A percentile compares a stretch with the other conserved stretches of the same genome.
Conservation (phyloP, 2,329 filamentous ascomycete genomes). For the Colletotrichum orbiculare region DNA sequence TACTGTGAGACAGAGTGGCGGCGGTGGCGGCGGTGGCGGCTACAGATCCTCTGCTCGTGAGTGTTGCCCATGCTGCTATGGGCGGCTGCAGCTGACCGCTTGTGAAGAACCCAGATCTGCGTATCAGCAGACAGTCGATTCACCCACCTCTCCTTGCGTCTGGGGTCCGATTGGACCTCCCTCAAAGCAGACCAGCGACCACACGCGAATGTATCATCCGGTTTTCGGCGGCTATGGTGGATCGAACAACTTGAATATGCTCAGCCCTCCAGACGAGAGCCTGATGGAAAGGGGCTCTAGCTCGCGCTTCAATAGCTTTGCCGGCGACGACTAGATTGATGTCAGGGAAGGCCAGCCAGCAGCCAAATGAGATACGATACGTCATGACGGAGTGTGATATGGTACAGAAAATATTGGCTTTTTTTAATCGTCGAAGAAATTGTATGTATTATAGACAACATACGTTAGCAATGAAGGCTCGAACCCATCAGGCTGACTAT, state of each 20-base stretch:
- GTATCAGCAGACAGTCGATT: slow-evolving; percentile 14
- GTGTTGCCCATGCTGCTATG: background rate
- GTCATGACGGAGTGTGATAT: slow-evolving; percentile 18
- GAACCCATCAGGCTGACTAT: background rate
- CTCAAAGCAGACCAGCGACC: slow-evolving; percentile 35
- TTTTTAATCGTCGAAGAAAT: slow-evolving; percentile 15
- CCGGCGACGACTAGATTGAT: background rate
- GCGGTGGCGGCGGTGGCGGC: background rate
- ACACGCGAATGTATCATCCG: slow-evolving; percentile 11
- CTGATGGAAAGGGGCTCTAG: background rate
- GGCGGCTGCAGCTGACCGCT: background rate
- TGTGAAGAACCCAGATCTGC: slow-evolving; percentile 6
- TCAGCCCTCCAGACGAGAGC: slow-evolving; percentile 2
- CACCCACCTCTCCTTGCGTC: slow-evolving; percentile 38
- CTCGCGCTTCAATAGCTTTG: slow-evolving; percentile 2
- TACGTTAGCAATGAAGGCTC: slow-evolving; percentile 17
- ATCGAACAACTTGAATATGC: slow-evolving; percentile 11
- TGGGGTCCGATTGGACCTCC: slow-evolving; percentile 46
- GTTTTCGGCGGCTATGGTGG: slow-evolving; percentile 1
- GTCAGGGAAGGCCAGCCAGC: background rate
- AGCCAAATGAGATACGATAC: slow-evolving; percentile 31
- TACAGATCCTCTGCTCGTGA: slow-evolving; percentile 16
- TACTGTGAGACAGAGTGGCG: background rate
- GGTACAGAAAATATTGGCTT: background rate
- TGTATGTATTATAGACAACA: slow-evolving; percentile 34